phyloP scores from a whole-genome alignment of 768 basidiomycete genomes.

The Hirschioporus abietinus region DNA sequence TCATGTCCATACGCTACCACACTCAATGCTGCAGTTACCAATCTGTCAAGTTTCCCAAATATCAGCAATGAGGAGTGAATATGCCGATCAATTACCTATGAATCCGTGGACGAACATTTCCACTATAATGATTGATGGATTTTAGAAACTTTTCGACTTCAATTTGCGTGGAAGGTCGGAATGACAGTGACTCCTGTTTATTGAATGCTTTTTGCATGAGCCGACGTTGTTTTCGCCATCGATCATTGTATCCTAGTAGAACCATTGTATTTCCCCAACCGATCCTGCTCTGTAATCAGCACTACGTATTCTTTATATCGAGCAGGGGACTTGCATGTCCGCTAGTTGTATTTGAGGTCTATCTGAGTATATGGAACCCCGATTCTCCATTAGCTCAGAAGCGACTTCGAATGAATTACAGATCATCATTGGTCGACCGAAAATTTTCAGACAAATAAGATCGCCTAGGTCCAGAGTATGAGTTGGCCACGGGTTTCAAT shows the following conservation, averaged over 20 bases:
- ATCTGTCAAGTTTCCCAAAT: slow-evolving; percentile 13
- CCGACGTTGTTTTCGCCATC: slow-evolving; percentile 32
- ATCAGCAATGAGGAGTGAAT: background rate
- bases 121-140: background rate
- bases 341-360: slow-evolving; percentile 15
- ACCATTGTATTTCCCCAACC: background rate
- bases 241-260: slow-evolving; percentile 23
- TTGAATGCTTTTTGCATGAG: slow-evolving; percentile 3
- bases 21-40: slow-evolving; percentile 21
- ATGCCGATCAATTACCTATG: background rate
- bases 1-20: slow-evolving; percentile 49
- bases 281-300: background rate
- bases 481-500: background rate
- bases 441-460: slow-evolving; percentile 24
- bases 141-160: background rate
- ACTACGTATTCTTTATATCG: background rate
- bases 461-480: slow-evolving; percentile 20
- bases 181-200: slow-evolving; percentile 7
- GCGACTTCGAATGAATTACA: slow-evolving; percentile 27
- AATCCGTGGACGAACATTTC: slow-evolving; percentile 17
- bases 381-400: slow-evolving; percentile 28
- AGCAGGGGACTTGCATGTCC: slow-evolving; percentile 8
- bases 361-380: slow-evolving; percentile 27
- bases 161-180: slow-evolving; percentile 13
- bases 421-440: slow-evolving; percentile 25